phyloP scores from a whole-genome alignment of 148 eudicot species.

The Chenopodium berlandieri region DNA sequence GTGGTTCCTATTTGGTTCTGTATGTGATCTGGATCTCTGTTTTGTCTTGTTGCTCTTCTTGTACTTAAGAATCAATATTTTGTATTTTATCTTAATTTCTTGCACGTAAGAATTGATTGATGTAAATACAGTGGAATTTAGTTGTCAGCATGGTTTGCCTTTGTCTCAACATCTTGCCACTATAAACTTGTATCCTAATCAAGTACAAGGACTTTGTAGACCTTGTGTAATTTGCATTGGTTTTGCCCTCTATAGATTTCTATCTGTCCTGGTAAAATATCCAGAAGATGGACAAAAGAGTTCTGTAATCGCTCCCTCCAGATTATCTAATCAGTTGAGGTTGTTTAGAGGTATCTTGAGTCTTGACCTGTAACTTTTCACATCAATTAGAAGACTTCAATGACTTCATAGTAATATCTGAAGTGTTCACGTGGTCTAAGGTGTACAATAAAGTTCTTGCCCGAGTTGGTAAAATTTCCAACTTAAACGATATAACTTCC shows the following conservation, averaged over 20 bases:
- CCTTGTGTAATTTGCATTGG: neutral
- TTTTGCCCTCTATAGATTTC: neutral
- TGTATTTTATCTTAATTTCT: neutral
- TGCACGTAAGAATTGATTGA: neutral
- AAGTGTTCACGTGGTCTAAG: neutral
- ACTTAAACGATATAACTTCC: too few species aligned
- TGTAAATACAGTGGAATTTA: constrained; percentile 4
- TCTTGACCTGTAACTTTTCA: neutral
- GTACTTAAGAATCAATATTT: neutral
- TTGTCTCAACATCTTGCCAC: neutral
- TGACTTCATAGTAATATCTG: neutral
- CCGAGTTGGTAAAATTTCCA: neutral
- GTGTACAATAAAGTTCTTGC: neutral
- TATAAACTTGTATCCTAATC: neutral
- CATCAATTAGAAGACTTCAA: neutral
- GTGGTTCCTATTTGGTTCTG: constrained; percentile 20
- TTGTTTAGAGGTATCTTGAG: neutral
- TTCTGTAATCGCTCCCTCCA: neutral
- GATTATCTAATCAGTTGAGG: neutral
- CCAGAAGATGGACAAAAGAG: neutral
- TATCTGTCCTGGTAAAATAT: neutral
- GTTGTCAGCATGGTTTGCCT: neutral
- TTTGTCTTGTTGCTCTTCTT: constrained; percentile 5
- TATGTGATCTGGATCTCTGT: constrained; percentile 13
- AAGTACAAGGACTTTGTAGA: neutral